Evolutionary conservation across 352 stramenopile genomes (phyloP).

Genomic region (Pythium insidiosum): DNA sequence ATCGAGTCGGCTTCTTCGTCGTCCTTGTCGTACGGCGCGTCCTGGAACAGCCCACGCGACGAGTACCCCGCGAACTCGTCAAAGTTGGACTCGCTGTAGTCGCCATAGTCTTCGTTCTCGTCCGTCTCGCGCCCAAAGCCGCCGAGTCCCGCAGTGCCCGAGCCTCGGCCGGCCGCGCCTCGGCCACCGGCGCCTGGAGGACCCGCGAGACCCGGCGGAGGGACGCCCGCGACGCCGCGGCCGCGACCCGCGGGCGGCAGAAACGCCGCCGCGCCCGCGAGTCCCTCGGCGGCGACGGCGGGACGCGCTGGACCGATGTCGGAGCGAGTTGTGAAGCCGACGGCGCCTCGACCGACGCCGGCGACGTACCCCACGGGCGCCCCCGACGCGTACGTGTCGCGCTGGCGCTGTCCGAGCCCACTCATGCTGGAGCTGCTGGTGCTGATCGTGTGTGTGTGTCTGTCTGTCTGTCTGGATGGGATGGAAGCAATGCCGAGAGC

Average conservation of each 20-base stretch:
- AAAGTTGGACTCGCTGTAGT: conserved; percentile 91
- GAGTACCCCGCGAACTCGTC: conserved; percentile 88
- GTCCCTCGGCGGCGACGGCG: conserved; percentile 46
- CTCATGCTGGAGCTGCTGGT: conserved; percentile 66
- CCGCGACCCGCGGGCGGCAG: conserved; percentile 86
- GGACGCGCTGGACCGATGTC: conserved; percentile 92
- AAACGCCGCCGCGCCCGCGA: conserved; percentile 50
- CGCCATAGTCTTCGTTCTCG: conserved; percentile 79
- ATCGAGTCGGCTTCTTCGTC: conserved; percentile 95
- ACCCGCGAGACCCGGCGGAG: conserved; percentile 11
- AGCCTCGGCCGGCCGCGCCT: conserved; percentile 68
- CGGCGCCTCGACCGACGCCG: conserved; percentile 91
- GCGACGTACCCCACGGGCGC: conserved; percentile 95
- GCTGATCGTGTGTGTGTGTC: too few species aligned
- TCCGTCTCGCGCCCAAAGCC: conserved; percentile 82
- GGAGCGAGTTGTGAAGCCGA: conserved; percentile 96
- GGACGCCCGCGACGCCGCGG: conserved; percentile 30
- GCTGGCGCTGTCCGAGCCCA: conserved; percentile 53
- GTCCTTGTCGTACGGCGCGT: conserved; percentile 94
- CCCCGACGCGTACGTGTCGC: conserved; percentile 81
- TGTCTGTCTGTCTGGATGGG: too few species aligned
- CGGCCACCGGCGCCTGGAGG: too few species aligned
- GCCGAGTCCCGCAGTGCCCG: conserved; percentile 69
- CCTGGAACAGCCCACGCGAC: conserved; percentile 79
- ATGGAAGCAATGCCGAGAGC: too few species aligned